These are phyloP conservation scores for Melaleuca quinquenervia DNA, from an alignment of 345 rosid species.

Conservation along the genomic window DNA sequence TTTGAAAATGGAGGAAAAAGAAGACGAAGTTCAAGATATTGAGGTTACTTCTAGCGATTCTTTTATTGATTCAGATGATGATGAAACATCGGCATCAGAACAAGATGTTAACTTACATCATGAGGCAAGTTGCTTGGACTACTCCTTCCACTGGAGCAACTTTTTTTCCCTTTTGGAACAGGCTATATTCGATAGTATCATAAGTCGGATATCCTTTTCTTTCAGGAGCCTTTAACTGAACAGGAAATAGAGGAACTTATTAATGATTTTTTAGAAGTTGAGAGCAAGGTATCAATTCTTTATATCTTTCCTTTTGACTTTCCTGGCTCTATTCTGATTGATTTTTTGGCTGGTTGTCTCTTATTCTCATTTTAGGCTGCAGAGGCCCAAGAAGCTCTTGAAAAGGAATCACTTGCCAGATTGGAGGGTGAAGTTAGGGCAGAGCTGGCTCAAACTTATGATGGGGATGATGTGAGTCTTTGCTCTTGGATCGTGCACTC, in stretches of 20 bases:
- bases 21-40: not conserved
- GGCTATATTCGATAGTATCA: not conserved
- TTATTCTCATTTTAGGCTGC: constrained; percentile 70
- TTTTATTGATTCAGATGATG: constrained; percentile 44
- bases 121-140: constrained; percentile 39
- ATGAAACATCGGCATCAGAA: constrained; percentile 35
- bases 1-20: constrained; percentile 24
- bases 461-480: constrained; percentile 63
- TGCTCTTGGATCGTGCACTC: not conserved
- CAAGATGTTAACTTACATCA: constrained; percentile 41
- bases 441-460: constrained; percentile 65
- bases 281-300: constrained; percentile 76
- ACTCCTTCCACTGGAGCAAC: not conserved
- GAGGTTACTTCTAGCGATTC: constrained; percentile 35
- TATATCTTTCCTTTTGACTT: not conserved
- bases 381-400: constrained; percentile 98
- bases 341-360: constrained; percentile 11
- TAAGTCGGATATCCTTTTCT: not conserved
- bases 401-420: constrained; percentile 73
- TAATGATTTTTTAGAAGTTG: constrained; percentile 67
- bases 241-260: constrained; percentile 81
- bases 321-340: not conserved
- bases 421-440: constrained; percentile 84
- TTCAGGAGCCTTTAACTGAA: constrained; percentile 69
- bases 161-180: not conserved